Base-by-base conservation (phyloP, 2,329 filamentous ascomycete species). In the Allantophomopsis cytisporea region DNA sequence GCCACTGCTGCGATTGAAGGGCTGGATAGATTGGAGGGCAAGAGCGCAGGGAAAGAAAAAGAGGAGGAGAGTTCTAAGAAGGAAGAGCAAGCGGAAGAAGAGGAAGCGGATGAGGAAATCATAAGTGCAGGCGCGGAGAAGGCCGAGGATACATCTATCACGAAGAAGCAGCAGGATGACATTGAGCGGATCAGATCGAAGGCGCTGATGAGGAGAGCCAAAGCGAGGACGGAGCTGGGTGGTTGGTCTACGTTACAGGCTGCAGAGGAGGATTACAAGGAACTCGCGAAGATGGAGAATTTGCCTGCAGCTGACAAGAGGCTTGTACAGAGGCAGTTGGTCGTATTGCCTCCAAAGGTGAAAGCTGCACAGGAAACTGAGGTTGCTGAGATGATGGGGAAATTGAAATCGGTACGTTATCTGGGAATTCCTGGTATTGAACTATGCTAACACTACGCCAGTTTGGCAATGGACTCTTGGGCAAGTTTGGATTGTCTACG, bases 341-440 rank as follows among this genome's bases (percentile, higher is more conserved):
- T 66, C 12, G 63, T 66, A 16, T 60, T 96, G 31, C 84, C 85
- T 2, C 64, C 70, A 1, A 69, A 71, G 45, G 71, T 86, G 37
- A 83, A 89, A 47, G 73, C 72, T 14, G 87, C 88, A 1, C 85
- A 87, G 61, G 81, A 94, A 54, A 73, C 71, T 49, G 91, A 98
- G 61, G 85, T 91, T 73, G 80, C 73, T 2, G 89, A 98, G 62
- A 95, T 96, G 87, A 94, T 94, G 87, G 84, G 82, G 14, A 95
- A 96, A 64, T 62, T 98, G 51, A 95, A 94, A 56, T 78, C 81
- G 50, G 74, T 77, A 47, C 63, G 72, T 66, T 38, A 14, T 15
- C 28, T 7, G 28, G 4, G 23, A 15, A 7, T 35, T 20, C 7
- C 20, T 18, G 12, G 28, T 38, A 14, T 28, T 2, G 39, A 36